Evolutionary conservation across 2,329 filamentous ascomycete genomes (phyloP).

Genomic region (Cordyceps tenuipes): DNA sequence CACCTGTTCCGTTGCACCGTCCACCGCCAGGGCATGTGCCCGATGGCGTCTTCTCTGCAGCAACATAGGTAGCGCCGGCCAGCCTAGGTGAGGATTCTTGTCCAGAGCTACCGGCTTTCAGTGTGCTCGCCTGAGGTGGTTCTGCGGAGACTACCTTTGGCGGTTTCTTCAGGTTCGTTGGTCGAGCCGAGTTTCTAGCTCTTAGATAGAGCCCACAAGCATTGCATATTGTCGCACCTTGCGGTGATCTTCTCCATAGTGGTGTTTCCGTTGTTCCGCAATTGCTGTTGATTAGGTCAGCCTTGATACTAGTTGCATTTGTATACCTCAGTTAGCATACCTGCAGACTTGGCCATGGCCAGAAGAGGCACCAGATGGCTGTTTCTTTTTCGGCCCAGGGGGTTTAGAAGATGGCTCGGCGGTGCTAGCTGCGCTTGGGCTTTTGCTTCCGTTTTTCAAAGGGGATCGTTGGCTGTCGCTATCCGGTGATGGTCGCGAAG

Average conservation of each 20-base stretch:
- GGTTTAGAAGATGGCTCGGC: constrained; percentile 10
- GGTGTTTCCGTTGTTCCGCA: constrained; percentile 91
- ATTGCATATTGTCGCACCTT: constrained; percentile 94
- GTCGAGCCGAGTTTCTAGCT: constrained; percentile 81
- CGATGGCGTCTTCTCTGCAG: constrained; percentile 62
- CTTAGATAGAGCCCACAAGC: constrained; percentile 94
- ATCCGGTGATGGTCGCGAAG: constrained; percentile 18
- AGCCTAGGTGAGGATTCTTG: constrained; percentile 34
- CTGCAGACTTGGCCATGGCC: constrained; percentile 12
- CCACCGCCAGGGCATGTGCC: constrained; percentile 96
- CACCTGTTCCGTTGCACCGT: constrained; percentile 91
- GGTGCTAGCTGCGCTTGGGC: constrained; percentile 21
- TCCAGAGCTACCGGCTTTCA: constrained; percentile 29
- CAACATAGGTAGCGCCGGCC: constrained; percentile 60
- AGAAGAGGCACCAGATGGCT: constrained; percentile 1
- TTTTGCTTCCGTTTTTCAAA: constrained; percentile 19
- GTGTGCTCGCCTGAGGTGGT: constrained; percentile 32
- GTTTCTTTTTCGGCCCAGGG: constrained; percentile 8
- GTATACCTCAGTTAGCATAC: not conserved
- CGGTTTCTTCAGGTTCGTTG: constrained; percentile 80
- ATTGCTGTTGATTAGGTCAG: constrained; percentile 52
- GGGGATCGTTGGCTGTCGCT: constrained; percentile 17
- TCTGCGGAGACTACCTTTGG: constrained; percentile 41
- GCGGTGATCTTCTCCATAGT: constrained; percentile 86
- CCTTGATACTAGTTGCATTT: not conserved